These are phyloP conservation scores for Dryas drummondii DNA, from an alignment of 306 rosid genomes.

Conservation along the genomic window DNA sequence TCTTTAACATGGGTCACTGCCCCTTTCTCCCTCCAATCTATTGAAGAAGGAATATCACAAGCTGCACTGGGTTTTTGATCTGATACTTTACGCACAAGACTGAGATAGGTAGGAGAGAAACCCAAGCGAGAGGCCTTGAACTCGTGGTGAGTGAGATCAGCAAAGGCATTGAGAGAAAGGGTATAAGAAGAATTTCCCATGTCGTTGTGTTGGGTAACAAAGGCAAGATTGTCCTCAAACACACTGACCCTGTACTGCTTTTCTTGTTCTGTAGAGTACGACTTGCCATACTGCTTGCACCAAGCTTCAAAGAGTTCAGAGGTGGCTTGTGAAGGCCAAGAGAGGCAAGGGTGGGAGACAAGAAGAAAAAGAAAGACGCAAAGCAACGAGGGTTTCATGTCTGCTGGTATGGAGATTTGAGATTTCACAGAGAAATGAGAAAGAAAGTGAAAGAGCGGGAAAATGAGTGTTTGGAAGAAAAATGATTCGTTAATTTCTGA, in stretches of 20 bases:
- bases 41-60: constrained; percentile 51
- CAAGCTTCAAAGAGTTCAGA: constrained; percentile 64
- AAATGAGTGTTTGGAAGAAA: too few species aligned
- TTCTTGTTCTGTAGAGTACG: constrained; percentile 56
- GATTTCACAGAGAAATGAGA: too few species aligned
- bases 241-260: constrained; percentile 56
- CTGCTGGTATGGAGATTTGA: neutral
- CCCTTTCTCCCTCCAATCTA: constrained; percentile 80
- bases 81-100: constrained; percentile 16
- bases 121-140: constrained; percentile 80
- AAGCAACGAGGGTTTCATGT: constrained; percentile 22
- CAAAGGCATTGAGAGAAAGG: constrained; percentile 75
- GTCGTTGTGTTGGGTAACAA: constrained; percentile 51
- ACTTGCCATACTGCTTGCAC: constrained; percentile 64
- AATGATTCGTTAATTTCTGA: too few species aligned
- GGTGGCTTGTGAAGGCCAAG: constrained; percentile 29
- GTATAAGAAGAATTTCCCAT: constrained; percentile 47
- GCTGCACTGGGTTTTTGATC: constrained; percentile 19
- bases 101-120: constrained; percentile 41
- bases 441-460: too few species aligned
- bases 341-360: constrained; percentile 20
- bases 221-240: constrained; percentile 64
- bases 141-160: constrained; percentile 85
- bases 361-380: constrained; percentile 17
- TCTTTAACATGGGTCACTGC: constrained; percentile 82